These are phyloP conservation scores for Brassica carinata DNA, from an alignment of 345 rosid genomes.

Conservation along the genomic window DNA sequence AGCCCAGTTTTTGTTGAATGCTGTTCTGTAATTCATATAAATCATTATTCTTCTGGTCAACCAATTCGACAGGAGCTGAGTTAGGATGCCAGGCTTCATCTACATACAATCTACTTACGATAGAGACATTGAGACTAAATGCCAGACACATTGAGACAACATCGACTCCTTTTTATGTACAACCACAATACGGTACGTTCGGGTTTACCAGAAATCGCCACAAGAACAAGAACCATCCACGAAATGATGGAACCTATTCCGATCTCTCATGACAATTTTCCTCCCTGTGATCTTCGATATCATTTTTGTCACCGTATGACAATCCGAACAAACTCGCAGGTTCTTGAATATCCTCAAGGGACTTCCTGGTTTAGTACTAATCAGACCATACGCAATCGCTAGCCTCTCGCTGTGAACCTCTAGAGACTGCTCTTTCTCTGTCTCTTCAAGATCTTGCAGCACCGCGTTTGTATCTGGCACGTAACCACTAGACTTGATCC, in stretches of 20 bases:
- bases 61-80: too few species aligned
- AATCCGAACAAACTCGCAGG: conserved; percentile 67
- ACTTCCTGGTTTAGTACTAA: conserved; percentile 57
- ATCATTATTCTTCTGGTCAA: too few species aligned
- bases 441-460: conserved; percentile 54
- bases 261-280: conserved; percentile 68
- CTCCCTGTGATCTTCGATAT: conserved; percentile 65
- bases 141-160: neutral
- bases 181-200: neutral
- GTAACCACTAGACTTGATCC: conserved; percentile 34
- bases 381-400: conserved; percentile 67
- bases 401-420: conserved; percentile 78
- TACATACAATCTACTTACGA: neutral
- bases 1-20: neutral
- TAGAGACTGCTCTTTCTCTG: conserved; percentile 57
- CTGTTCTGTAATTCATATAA: neutral
- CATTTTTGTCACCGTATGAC: conserved; percentile 62
- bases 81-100: neutral
- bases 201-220: conserved; percentile 65
- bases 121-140: neutral
- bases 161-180: neutral
- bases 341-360: conserved; percentile 65
- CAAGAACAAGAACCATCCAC: conserved; percentile 73
- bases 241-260: conserved; percentile 83
- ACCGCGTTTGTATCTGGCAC: conserved; percentile 53